Evolutionary conservation across 257 asterid genomes (phyloP).

Genomic region (Solanum chmielewskii): DNA sequence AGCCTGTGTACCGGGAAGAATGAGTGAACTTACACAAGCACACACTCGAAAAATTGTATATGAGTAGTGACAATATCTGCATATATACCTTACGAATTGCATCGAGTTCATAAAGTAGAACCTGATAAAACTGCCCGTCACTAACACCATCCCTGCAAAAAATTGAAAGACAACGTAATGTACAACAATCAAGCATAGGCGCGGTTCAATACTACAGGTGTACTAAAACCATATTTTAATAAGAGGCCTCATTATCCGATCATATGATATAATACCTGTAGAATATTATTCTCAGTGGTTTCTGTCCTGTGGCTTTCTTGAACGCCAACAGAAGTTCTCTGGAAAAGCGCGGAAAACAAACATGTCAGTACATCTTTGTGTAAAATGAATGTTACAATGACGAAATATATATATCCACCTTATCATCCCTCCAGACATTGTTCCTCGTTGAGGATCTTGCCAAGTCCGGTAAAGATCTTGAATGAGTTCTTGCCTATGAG

Average conservation of each 20-base stretch:
- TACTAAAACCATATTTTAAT: not conserved
- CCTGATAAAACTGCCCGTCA: conserved; percentile 94
- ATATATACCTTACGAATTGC: conserved; percentile 76
- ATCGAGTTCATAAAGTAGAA: conserved; percentile 77
- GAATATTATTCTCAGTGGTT: conserved; percentile 94
- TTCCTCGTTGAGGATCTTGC: conserved; percentile 92
- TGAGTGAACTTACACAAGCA: not conserved
- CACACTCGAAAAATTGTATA: not conserved
- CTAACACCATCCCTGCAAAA: conserved; percentile 86
- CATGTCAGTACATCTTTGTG: not conserved
- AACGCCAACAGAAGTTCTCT: conserved; percentile 94
- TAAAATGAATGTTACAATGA: not conserved
- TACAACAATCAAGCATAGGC: not conserved
- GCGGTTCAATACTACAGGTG: not conserved
- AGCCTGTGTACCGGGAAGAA: conserved; percentile 32
- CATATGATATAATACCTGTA: conserved; percentile 33
- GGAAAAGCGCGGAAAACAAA: conserved; percentile 1
- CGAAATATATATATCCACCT: conserved; percentile 23
- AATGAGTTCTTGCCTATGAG: conserved; percentile 92
- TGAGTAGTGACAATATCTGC: not conserved
- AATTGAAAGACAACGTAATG: not conserved
- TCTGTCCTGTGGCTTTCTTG: conserved; percentile 94
- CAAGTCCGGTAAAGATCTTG: conserved; percentile 93
- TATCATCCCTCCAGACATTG: conserved; percentile 97
- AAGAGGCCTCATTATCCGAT: not conserved